Conservation (phyloP, 345 rosid species). For the Arabis hirsuta region DNA sequence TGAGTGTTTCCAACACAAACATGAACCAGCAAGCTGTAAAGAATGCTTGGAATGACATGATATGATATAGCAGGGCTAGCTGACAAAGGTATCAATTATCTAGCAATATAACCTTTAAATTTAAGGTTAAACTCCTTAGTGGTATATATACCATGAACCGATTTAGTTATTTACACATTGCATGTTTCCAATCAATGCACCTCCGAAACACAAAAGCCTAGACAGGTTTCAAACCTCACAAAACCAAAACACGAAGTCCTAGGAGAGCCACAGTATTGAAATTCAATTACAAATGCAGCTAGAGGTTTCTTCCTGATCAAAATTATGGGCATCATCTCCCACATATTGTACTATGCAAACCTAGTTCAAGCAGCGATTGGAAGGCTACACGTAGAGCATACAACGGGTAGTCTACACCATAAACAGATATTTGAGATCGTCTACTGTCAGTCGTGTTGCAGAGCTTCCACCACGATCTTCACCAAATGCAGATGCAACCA, state of each 20-base stretch:
- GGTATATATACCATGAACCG: constrained; percentile 37
- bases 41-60: constrained; percentile 1
- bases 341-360: constrained; percentile 28
- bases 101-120: constrained; percentile 13
- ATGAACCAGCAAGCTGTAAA: constrained; percentile 3
- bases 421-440: constrained; percentile 73
- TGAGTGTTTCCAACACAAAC: not conserved
- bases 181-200: constrained; percentile 18
- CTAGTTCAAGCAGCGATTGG: constrained; percentile 25
- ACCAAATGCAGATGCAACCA: constrained; percentile 97
- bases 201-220: constrained; percentile 29
- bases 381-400: constrained; percentile 3
- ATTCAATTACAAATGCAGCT: constrained; percentile 25
- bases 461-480: constrained; percentile 82
- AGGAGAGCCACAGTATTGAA: constrained; percentile 31
- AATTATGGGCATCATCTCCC: constrained; percentile 29
- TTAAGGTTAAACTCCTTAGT: constrained; percentile 21
- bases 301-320: constrained; percentile 27
- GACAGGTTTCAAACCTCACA: constrained; percentile 34
- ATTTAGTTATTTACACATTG: constrained; percentile 32
- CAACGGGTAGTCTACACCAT: constrained; percentile 53
- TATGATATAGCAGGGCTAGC: not conserved
- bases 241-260: constrained; percentile 32
- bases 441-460: constrained; percentile 72
- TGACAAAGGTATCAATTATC: not conserved